These are phyloP conservation scores for Pichia cabralensis DNA, from an alignment of 805 yeast genomes.

Conservation along the genomic window DNA sequence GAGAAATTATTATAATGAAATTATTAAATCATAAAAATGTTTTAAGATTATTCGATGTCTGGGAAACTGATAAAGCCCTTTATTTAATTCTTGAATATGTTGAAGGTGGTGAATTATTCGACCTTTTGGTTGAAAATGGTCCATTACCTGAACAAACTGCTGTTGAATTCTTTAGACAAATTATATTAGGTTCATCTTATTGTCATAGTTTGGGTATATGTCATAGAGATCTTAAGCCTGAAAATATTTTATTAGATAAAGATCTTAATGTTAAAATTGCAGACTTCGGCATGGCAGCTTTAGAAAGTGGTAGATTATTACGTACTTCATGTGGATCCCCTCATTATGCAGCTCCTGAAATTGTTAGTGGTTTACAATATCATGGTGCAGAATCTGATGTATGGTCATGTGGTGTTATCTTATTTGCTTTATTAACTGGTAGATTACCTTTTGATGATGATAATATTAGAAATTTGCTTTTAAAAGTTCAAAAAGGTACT, in stretches of 20 bases:
- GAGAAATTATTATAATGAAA: constrained; percentile 82
- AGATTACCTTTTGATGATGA: constrained; percentile 96
- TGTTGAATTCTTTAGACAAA: constrained; percentile 71
- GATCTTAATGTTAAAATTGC: constrained; percentile 89
- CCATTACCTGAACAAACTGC: constrained; percentile 86
- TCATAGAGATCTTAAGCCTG: constrained; percentile 75
- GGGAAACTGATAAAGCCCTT: constrained; percentile 77
- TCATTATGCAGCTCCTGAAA: constrained; percentile 97
- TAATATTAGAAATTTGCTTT: constrained; percentile 72
- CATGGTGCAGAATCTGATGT: constrained; percentile 97
- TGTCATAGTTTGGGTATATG: constrained; percentile 62
- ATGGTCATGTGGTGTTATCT: constrained; percentile 96
- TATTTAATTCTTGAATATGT: constrained; percentile 90
- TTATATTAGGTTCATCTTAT: constrained; percentile 53
- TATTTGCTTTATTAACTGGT: constrained; percentile 89
- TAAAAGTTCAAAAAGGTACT: constrained; percentile 87
- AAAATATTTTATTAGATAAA: constrained; percentile 68
- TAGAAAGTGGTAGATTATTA: constrained; percentile 67
- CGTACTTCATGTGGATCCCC: constrained; percentile 98
- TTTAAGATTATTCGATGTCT: constrained; percentile 70
- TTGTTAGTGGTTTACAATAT: constrained; percentile 87
- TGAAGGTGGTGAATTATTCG: constrained; percentile 95
- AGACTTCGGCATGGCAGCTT: constrained; percentile 98
- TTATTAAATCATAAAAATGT: constrained; percentile 69
- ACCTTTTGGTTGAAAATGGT: constrained; percentile 81